Evolutionary conservation across 2,329 filamentous ascomycete species (phyloP).

Genomic region (Phaeosphaeriaceae sp.): DNA sequence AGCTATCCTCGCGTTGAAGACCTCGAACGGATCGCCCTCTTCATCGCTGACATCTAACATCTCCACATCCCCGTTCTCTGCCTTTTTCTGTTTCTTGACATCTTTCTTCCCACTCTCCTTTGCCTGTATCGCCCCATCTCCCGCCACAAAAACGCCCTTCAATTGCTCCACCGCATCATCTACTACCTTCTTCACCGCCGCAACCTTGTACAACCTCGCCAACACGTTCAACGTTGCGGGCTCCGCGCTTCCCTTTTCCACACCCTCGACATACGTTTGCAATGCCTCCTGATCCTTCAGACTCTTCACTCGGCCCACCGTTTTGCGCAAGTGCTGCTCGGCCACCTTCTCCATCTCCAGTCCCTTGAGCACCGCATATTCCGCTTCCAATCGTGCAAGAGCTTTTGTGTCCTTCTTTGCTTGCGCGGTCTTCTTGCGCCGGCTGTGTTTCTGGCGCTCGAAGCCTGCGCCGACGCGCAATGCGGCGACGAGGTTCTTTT

Average conservation of each 20-base stretch:
- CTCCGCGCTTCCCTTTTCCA: constrained; percentile 51
- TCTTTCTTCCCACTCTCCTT: constrained; percentile 17
- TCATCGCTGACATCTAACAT: constrained; percentile 37
- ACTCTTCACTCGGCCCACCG: constrained; percentile 63
- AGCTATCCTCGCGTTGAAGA: constrained; percentile 50
- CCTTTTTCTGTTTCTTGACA: constrained; percentile 24
- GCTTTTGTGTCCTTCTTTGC: constrained; percentile 55
- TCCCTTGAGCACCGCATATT: constrained; percentile 65
- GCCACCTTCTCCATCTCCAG: constrained; percentile 60
- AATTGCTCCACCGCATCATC: constrained; percentile 54
- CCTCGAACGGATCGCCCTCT: constrained; percentile 39
- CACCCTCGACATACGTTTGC: constrained; percentile 43
- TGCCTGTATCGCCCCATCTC: constrained; percentile 4
- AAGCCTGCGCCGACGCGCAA: constrained; percentile 77
- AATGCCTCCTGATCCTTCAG: constrained; percentile 60
- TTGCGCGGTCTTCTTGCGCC: constrained; percentile 65
- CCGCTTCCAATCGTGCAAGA: constrained; percentile 67
- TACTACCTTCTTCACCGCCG: constrained; percentile 63
- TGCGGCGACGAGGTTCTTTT: constrained; percentile 66
- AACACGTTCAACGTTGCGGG: constrained; percentile 63
- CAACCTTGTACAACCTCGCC: constrained; percentile 66
- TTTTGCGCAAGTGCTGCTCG: constrained; percentile 63
- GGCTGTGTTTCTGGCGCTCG: constrained; percentile 75
- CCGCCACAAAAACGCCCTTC: constrained; percentile 43
- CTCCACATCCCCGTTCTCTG: constrained; percentile 21